Evolutionary conservation across 257 asterid species (phyloP).

Genomic region (Solanum tarapatanum): DNA sequence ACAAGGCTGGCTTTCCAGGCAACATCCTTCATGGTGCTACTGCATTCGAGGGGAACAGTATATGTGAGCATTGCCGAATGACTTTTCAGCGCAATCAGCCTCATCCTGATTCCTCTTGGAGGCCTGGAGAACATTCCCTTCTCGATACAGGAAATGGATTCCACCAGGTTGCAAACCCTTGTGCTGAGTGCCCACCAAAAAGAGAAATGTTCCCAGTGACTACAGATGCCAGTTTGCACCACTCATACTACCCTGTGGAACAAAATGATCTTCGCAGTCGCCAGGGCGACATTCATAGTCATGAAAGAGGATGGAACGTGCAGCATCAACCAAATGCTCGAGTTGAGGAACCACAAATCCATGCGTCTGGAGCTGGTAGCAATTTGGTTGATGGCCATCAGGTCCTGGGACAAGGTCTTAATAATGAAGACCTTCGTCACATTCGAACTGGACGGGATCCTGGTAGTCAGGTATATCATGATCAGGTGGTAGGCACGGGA

Average conservation of each 20-base stretch:
- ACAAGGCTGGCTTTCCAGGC: conserved; percentile 63
- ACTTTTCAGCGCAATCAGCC: conserved; percentile 53
- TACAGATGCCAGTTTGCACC: conserved; percentile 45
- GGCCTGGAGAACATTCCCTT: conserved; percentile 48
- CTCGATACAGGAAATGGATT: conserved; percentile 54
- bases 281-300: conserved; percentile 40
- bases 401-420: conserved; percentile 43
- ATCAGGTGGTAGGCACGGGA: conserved; percentile 39
- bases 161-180: conserved; percentile 45
- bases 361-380: conserved; percentile 42
- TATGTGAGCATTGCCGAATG: conserved; percentile 55
- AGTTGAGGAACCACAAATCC: conserved; percentile 56
- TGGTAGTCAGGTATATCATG: conserved; percentile 55
- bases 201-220: conserved; percentile 48
- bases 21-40: conserved; percentile 49
- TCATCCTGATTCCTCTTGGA: conserved; percentile 47
- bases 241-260: conserved; percentile 50
- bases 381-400: conserved; percentile 48
- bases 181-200: conserved; percentile 63
- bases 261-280: conserved; percentile 49
- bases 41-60: conserved; percentile 53
- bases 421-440: conserved; percentile 54
- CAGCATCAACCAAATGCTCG: conserved; percentile 52
- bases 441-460: conserved; percentile 47
- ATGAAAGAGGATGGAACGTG: conserved; percentile 61